phyloP scores from a whole-genome alignment of 768 basidiomycete species.

The Paxillus involutus region DNA sequence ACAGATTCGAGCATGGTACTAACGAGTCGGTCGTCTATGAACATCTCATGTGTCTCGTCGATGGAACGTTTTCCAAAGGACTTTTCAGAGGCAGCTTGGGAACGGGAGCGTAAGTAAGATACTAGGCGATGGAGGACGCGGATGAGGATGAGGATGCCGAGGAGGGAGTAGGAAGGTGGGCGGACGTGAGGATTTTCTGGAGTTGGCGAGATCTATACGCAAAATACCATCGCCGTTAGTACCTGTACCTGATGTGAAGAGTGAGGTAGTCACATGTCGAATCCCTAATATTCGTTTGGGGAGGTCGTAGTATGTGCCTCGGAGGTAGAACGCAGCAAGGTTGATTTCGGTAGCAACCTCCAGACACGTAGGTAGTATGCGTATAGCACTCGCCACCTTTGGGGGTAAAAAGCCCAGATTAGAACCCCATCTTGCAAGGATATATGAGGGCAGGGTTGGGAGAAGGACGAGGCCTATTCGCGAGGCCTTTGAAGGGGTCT shows the following conservation, averaged over 20 bases:
- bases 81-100: slow-evolving; percentile 22
- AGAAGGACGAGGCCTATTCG: slow-evolving; percentile 63
- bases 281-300: slow-evolving; percentile 66
- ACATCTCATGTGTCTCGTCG: slow-evolving; percentile 37
- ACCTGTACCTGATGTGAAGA: neutral
- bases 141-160: slow-evolving; percentile 70
- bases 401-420: slow-evolving; percentile 34
- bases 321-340: slow-evolving; percentile 77
- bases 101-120: slow-evolving; percentile 39
- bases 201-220: slow-evolving; percentile 64
- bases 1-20: slow-evolving; percentile 51
- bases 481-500: slow-evolving; percentile 42
- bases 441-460: slow-evolving; percentile 63
- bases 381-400: slow-evolving; percentile 30
- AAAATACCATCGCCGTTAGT: slow-evolving; percentile 7
- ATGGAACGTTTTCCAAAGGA: slow-evolving; percentile 35
- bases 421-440: slow-evolving; percentile 51
- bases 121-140: slow-evolving; percentile 65
- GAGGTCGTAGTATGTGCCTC: slow-evolving; percentile 77
- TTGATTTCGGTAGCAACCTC: slow-evolving; percentile 69
- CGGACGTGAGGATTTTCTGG: slow-evolving; percentile 69
- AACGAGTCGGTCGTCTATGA: slow-evolving; percentile 61
- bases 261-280: slow-evolving; percentile 52
- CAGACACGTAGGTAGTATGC: slow-evolving; percentile 47
- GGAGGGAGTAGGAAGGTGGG: slow-evolving; percentile 84